These are phyloP conservation scores for Cercospora nicotianae DNA, from an alignment of 2,329 filamentous ascomycete species.

Conservation along the genomic window DNA sequence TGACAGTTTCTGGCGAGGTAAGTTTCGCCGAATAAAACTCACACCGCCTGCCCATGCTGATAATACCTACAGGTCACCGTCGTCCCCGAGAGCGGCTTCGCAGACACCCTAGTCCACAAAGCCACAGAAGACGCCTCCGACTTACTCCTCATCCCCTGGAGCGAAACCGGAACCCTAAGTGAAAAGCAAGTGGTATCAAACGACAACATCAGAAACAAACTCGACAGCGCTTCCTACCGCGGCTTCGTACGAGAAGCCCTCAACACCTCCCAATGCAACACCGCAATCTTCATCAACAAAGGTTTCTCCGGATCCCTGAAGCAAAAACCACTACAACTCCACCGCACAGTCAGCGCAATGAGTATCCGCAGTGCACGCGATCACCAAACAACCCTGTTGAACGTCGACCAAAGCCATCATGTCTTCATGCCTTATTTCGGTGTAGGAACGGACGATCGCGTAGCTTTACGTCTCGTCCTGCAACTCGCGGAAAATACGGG, in stretches of 20 bases:
- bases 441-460: slow-evolving; percentile 70
- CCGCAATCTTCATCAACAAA: slow-evolving; percentile 78
- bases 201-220: slow-evolving; percentile 59
- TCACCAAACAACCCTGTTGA: slow-evolving; percentile 54
- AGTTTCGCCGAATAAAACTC: neutral
- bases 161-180: slow-evolving; percentile 71
- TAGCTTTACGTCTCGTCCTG: slow-evolving; percentile 76
- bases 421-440: slow-evolving; percentile 88
- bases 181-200: slow-evolving; percentile 59
- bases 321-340: slow-evolving; percentile 42
- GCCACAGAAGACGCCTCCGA: slow-evolving; percentile 58
- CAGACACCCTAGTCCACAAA: slow-evolving; percentile 71
- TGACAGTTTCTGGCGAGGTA: slow-evolving; percentile 73
- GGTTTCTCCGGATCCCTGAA: slow-evolving; percentile 56
- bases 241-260: slow-evolving; percentile 72
- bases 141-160: slow-evolving; percentile 84
- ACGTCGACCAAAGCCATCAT: slow-evolving; percentile 71
- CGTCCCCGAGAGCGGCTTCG: slow-evolving; percentile 73
- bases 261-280: slow-evolving; percentile 62
- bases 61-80: slow-evolving; percentile 56
- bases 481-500: slow-evolving; percentile 78
- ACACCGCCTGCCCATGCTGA: neutral
- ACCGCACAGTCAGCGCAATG: slow-evolving; percentile 55
- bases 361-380: slow-evolving; percentile 64
- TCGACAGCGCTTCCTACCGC: slow-evolving; percentile 64